Base-by-base conservation (phyloP, 176 grass and related monocot species). In the Cenchrus americanus region DNA sequence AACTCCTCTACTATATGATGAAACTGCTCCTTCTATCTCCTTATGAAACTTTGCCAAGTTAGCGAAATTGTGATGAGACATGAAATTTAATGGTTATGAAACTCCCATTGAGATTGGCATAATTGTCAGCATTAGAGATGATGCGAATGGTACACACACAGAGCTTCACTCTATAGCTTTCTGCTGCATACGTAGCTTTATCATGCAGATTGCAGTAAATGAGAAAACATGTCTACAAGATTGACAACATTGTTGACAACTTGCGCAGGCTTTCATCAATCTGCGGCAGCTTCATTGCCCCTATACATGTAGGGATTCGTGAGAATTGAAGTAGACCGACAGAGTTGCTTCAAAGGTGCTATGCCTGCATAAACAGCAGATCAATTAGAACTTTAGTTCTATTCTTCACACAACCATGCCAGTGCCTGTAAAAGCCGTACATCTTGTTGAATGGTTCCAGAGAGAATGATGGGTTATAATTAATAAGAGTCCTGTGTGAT, bases 251-350 rank as follows among this genome's bases (percentile, higher is more conserved):
- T 47, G 24, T 64, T 24, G 24, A 34, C 22, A 79, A 64, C 17
- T 51, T 79, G 15, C 60, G 34, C 34, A 50, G 60, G 61, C 26
- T 66, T 79, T 66, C 24, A 66, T 79, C 23, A 66, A 51, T 79
- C 12, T 63, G 42, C 44, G 62, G 26, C n/a, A 79, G 44, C 21
- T 24, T 71, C 6, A 27, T 50, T 50, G 43, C 43, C 23, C 69
- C 34, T 37, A 37, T n/a, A 14, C 8, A 17, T 24, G n/a, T 24
- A 24, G 43, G 11, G 42, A 71, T 24, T 71, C 41, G 67, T 48
- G 42, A 48, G n/a, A 8, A n/a, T 14, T 48, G 68, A 23, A 71
- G 44, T 71, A 71, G 21, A 10, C 41, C 67, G 42, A 46, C 43
- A 71, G n/a, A 37, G 34, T 27, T 22, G 44, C 69, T 72, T 2